Base-by-base conservation (phyloP, 352 stramenopile genomes). In the Pythium coloratum region DNA sequence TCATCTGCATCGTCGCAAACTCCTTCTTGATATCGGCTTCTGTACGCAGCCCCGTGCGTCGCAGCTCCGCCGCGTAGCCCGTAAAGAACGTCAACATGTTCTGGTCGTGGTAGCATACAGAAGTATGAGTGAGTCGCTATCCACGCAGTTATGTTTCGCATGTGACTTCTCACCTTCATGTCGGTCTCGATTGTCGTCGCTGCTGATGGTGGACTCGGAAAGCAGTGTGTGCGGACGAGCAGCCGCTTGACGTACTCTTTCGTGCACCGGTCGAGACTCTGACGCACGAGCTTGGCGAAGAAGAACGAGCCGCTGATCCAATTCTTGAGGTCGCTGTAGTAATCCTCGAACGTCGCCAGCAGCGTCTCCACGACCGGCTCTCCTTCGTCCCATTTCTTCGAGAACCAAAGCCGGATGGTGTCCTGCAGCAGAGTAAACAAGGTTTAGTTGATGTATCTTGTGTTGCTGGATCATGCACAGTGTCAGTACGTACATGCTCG, bases 291-390 rank as follows among this genome's bases (percentile, higher is more conserved):
- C 28, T 92, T 92, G 14, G 84, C 88, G 59, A 94, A 94, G 74
- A 95, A 95, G 68, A 95, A 95, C 2, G 84, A 87, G 7, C 85
- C 76, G 16, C 77, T 86, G 55, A 95, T 90, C 87, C 87, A 95
- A 34, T 78, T 74, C 49, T 80, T 78, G 4, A 95, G 68, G 50
- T 95, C 87, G 0, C 51, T 54, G 49, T 82, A 92, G 56, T 94
- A 95, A 54, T 95, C 87, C 1, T 90, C 87, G 5, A 95, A 70
- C 7, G 87, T 95, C 24, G 76, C 85, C 14, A 95, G 58, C 10
- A 95, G 62, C 5, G 75, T 88, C 69, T 92, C 85, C 6, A 95
- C 82, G 3, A 95, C 81, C 24, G 81, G 64, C 26, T 89, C 78
- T 12, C 81, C 76, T 63, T 94, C 84, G 44, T 95, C 87, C 87